These are phyloP conservation scores for Peronospora destructor DNA, from an alignment of 352 stramenopile genomes.

Conservation along the genomic window DNA sequence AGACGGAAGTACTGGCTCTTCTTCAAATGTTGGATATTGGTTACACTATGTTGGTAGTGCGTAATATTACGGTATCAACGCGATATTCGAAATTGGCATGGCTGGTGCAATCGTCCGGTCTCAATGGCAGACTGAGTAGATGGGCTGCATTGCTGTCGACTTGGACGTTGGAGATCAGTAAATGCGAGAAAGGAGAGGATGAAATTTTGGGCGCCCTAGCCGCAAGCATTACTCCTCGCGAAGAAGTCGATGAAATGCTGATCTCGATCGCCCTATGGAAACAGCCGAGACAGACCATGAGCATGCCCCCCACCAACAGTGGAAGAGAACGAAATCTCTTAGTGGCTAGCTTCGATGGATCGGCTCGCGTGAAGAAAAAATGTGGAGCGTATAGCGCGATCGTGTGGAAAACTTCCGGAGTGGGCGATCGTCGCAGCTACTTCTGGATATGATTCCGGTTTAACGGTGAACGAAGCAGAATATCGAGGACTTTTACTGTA, in stretches of 20 bases:
- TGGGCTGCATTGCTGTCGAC: conserved; percentile 1
- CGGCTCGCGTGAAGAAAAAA: too few relatives aligned
- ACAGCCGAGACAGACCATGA: neutral
- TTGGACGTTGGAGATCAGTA: conserved; percentile 3
- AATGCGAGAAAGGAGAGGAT: conserved; percentile 3
- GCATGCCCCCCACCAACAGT: neutral
- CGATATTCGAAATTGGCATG: conserved; percentile 5
- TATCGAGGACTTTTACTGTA: too few relatives aligned
- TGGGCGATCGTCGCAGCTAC: too few relatives aligned
- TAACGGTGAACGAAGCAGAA: too few relatives aligned
- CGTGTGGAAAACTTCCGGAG: too few relatives aligned
- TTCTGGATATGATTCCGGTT: too few relatives aligned
- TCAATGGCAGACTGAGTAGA: neutral
- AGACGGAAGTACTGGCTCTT: conserved; percentile 5
- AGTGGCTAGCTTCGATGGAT: conserved; percentile 8
- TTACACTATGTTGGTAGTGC: conserved; percentile 5
- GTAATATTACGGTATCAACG: conserved; percentile 3
- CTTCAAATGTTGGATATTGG: conserved; percentile 5
- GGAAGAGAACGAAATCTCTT: neutral
- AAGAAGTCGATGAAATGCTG: too few relatives aligned
- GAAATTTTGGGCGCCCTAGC: conserved; percentile 1
- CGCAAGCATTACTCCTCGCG: conserved; percentile 1
- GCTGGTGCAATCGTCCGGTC: conserved; percentile 3
- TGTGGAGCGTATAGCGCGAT: too few relatives aligned
- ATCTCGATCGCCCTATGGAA: neutral